These are phyloP conservation scores for Aspergillus pseudoviridinutans DNA, from an alignment of 2,329 filamentous ascomycete genomes.

Conservation along the genomic window DNA sequence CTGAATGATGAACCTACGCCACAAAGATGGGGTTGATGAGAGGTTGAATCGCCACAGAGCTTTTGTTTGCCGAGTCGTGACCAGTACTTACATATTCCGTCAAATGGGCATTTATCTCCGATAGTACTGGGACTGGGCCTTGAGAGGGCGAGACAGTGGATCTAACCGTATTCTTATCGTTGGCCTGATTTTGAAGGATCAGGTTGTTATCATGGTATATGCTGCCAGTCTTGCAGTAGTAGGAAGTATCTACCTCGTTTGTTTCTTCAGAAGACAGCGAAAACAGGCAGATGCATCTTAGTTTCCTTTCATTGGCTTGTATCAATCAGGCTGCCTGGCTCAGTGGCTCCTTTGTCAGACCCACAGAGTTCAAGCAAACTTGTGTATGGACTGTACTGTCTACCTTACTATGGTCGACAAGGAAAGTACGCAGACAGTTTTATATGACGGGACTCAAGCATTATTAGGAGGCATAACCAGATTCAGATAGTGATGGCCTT, in stretches of 20 bases:
- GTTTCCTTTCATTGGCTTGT: not conserved
- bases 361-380: not conserved
- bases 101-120: not conserved
- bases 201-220: not conserved
- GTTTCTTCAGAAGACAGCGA: not conserved
- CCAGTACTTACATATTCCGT: not conserved
- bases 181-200: not conserved
- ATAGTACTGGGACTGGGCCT: not conserved
- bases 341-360: not conserved
- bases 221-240: no score
- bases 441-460: not conserved
- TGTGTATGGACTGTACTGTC: no score
- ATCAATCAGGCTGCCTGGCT: not conserved
- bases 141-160: not conserved
- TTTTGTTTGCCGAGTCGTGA: not conserved
- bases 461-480: not conserved
- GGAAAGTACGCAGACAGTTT: not conserved
- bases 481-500: not conserved
- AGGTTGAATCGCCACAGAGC: no score
- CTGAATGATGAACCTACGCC: no score
- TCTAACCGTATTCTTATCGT: not conserved
- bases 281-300: not conserved
- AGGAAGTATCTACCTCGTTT: not conserved
- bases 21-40: no score
- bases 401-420: no score